Conservation (phyloP, 352 stramenopile genomes). For the Peronospora farinosa region DNA sequence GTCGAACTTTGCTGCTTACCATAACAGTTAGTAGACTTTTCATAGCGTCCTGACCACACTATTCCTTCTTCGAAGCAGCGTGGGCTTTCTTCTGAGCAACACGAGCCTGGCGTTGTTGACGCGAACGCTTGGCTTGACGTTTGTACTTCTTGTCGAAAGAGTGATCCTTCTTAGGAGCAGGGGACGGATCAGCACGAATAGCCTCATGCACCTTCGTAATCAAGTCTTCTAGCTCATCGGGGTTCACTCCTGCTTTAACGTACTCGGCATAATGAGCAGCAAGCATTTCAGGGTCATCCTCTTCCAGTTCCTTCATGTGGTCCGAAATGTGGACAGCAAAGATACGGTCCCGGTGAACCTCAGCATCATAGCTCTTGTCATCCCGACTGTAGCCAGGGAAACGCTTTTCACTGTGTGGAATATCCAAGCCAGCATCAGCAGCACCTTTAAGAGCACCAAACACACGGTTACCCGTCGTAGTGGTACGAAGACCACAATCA, state of each 20-base stretch:
- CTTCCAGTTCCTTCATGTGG: conserved; percentile 99
- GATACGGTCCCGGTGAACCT: conserved; percentile 97
- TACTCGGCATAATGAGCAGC: conserved; percentile 95
- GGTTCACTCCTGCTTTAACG: conserved; percentile 88
- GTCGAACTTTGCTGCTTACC: conserved; percentile 6
- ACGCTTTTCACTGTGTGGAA: conserved; percentile 98
- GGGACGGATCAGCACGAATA: conserved; percentile 95
- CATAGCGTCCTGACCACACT: conserved; percentile 9
- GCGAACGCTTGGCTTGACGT: conserved; percentile 88
- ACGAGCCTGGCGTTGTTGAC: conserved; percentile 91
- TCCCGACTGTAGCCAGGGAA: conserved; percentile 99
- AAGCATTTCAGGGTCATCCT: conserved; percentile 98
- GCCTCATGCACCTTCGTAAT: conserved; percentile 94
- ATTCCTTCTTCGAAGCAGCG: conserved; percentile 48
- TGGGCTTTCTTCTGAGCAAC: conserved; percentile 96
- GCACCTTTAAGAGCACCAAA: conserved; percentile 99
- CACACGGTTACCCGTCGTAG: conserved; percentile 96
- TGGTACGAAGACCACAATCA: conserved; percentile 96
- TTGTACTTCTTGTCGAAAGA: conserved; percentile 93
- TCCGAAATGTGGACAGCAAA: conserved; percentile 96
- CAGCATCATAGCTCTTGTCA: conserved; percentile 97
- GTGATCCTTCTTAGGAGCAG: conserved; percentile 89
- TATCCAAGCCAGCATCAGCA: conserved; percentile 96
- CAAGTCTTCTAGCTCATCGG: conserved; percentile 89
- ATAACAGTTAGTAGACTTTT: not conserved